These are phyloP conservation scores for Cinnamomum chago DNA, from an alignment of 164 flowering plant genomes.

Conservation along the genomic window DNA sequence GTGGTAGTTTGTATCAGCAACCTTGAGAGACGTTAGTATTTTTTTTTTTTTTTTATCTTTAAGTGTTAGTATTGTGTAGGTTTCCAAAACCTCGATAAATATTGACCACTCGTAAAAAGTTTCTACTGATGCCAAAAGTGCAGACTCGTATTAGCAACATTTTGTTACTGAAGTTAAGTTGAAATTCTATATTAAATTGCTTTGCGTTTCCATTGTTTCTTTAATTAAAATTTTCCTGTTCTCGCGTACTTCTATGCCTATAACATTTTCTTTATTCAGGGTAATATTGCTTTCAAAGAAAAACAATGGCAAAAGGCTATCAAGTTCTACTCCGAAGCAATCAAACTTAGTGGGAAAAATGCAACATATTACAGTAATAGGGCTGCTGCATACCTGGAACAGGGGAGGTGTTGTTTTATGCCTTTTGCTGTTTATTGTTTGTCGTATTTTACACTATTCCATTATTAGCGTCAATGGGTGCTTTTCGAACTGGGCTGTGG, in stretches of 20 bases:
- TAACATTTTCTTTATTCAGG: slow-evolving; percentile 39
- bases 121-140: too few relatives aligned
- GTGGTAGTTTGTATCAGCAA: too few relatives aligned
- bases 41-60: too few relatives aligned
- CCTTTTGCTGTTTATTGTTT: neutral
- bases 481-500: neutral
- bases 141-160: too few relatives aligned
- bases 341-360: slow-evolving; percentile 65
- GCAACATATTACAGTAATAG: slow-evolving; percentile 94
- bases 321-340: slow-evolving; percentile 78
- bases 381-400: slow-evolving; percentile 92
- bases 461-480: neutral
- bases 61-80: too few relatives aligned
- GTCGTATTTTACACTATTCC: too few relatives aligned
- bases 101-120: too few relatives aligned
- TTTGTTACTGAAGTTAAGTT: neutral
- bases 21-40: too few relatives aligned
- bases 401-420: slow-evolving; percentile 52
- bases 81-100: too few relatives aligned
- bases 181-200: neutral
- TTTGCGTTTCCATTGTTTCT: neutral
- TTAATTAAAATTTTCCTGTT: too few relatives aligned
- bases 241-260: neutral
- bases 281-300: slow-evolving; percentile 85
- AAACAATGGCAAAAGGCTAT: slow-evolving; percentile 89